Base-by-base conservation (phyloP, 108 stramenopile genomes). In the Skeletonema costatum region DNA sequence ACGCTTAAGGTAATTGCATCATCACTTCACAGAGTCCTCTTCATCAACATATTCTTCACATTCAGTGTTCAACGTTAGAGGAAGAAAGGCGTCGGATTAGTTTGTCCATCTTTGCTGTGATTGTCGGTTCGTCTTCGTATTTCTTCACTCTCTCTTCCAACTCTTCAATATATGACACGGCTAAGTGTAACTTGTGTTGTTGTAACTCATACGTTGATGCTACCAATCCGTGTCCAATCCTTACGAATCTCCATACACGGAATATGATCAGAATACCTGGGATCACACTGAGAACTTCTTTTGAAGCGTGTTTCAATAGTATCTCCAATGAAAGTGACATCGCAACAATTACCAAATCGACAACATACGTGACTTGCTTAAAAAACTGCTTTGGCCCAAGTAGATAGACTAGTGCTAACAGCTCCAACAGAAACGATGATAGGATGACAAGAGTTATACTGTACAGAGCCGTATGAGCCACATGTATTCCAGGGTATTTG, bases 231-330 rank as follows among this genome's bases (percentile, higher is more conserved):
- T 83, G 82, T 6, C 77, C 78, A 11, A 83, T 83, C 38, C 76
- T 41, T 3, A 83, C 71, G 67, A 83, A 83, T 30, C 82, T 78
- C 82, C 82, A 83, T 3, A 78, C 7, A 48, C 82, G 66, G 64
- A 78, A 70, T 33, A 83, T 32, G 14, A 83, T 74, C 14, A 83
- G 72, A 5, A 83, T 32, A 10, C 65, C 72, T 25, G 74, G 66
- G 8, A 74, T 16, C 1, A 61, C 65, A 5, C 44, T 21, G n/a
- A 70, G 32, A 2, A 50, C 53, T 13, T 64, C 68, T 30, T 68
- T 39, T 25, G 63, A 39, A 10, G 64, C 32, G 32, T 32, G 16
- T 32, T 71, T 63, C 56, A 78, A 68, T 29, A 69, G 13, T 35
- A 83, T 25, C 67, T 83, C 82, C 13, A 83, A 41, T 10, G 12